Conservation (phyloP, 768 basidiomycete species). For the Lyophyllum semitale region DNA sequence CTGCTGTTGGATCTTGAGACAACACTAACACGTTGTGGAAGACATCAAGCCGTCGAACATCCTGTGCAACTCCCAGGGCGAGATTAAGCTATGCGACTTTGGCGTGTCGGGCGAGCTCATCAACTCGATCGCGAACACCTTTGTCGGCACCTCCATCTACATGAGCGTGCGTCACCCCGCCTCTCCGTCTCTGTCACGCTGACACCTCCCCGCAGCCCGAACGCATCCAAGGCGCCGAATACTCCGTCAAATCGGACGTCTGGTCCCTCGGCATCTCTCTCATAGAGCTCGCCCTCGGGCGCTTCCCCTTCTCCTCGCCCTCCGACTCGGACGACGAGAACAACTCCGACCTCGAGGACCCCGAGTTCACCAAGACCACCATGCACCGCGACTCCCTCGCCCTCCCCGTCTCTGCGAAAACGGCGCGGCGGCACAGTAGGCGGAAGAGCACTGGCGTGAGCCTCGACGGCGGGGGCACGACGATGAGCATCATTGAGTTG, state of each 20-base stretch:
- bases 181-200: background rate
- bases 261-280: slow-evolving; percentile 98
- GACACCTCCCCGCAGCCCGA: slow-evolving; percentile 68
- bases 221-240: slow-evolving; percentile 97
- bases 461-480: slow-evolving; percentile 88
- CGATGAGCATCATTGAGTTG: slow-evolving; percentile 96
- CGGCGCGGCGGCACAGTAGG: slow-evolving; percentile 43
- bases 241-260: slow-evolving; percentile 98
- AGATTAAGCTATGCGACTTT: slow-evolving; percentile 99
- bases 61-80: slow-evolving; percentile 87
- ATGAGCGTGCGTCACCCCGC: slow-evolving; percentile 81
- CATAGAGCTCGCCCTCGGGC: slow-evolving; percentile 93
- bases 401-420: background rate
- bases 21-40: too few relatives aligned
- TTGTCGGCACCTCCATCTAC: slow-evolving; percentile 97
- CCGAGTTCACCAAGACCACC: slow-evolving; percentile 46
- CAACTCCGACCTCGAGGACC: slow-evolving; percentile 73
- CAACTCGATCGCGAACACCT: slow-evolving; percentile 98
- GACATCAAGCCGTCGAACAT: slow-evolving; percentile 99
- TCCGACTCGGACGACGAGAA: slow-evolving; percentile 35
- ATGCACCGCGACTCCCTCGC: background rate
- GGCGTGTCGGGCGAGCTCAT: slow-evolving; percentile 98
- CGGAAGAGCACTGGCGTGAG: slow-evolving; percentile 87
- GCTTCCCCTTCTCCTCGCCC: slow-evolving; percentile 94
- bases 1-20: background rate